phyloP scores from a whole-genome alignment of 1,284 basidiomycete genomes.

The Peniophora sp. region DNA sequence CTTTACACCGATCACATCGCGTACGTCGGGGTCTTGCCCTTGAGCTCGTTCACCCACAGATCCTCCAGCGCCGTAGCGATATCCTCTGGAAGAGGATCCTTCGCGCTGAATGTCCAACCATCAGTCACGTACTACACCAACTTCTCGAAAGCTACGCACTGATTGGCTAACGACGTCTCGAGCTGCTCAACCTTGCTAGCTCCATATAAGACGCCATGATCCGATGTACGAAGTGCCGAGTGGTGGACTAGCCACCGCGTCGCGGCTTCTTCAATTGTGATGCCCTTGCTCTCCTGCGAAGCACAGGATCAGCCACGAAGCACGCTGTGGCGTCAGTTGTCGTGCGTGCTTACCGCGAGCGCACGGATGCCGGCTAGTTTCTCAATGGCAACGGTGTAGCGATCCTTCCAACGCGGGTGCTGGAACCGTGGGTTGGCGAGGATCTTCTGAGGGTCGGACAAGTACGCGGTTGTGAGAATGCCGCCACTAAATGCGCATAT shows the following conservation, averaged over 20 bases:
- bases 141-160: neutral
- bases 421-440: neutral
- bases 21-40: neutral
- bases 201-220: slow-evolving; percentile 6
- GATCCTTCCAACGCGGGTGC: too few species aligned
- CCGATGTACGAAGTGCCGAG: slow-evolving; percentile 8
- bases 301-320: neutral
- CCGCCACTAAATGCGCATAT: slow-evolving; percentile 2
- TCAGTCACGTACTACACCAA: neutral
- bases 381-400: too few species aligned
- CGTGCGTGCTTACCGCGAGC: neutral
- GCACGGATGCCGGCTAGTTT: too few species aligned
- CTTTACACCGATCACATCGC: neutral
- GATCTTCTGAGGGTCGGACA: neutral
- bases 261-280: slow-evolving; percentile 18
- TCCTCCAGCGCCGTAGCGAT: slow-evolving; percentile 15
- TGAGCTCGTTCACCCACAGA: slow-evolving; percentile 12
- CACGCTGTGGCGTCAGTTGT: neutral
- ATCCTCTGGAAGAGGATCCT: slow-evolving; percentile 12
- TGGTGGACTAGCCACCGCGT: slow-evolving; percentile 22
- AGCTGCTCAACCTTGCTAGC: slow-evolving; percentile 4
- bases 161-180: neutral
- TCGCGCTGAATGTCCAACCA: neutral
- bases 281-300: slow-evolving; percentile 6
- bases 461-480: slow-evolving; percentile 1